phyloP scores from a whole-genome alignment of 768 basidiomycete genomes.

The Rhizopogon rudus region DNA sequence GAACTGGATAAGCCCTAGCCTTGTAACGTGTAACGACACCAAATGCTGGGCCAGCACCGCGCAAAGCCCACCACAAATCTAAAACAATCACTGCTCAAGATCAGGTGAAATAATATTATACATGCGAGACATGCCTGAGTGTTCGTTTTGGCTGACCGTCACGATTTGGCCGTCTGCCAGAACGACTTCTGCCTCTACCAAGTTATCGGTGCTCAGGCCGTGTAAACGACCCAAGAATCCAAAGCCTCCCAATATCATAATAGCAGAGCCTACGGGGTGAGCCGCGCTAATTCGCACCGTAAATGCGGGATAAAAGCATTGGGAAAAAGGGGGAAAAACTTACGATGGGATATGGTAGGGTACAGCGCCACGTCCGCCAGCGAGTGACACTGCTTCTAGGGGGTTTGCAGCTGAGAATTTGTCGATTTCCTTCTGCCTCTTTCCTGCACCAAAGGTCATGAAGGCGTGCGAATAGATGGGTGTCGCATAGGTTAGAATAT shows the following conservation, averaged over 20 bases:
- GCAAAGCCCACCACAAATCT: conserved; percentile 89
- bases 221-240: conserved; percentile 81
- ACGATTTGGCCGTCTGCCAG: conserved; percentile 87
- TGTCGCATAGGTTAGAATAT: conserved; percentile 44
- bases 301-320: conserved; percentile 2
- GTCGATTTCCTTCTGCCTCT: conserved; percentile 82
- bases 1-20: conserved; percentile 83
- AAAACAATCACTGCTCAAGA: conserved; percentile 2
- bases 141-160: conserved; percentile 64
- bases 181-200: conserved; percentile 91
- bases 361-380: conserved; percentile 47
- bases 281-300: conserved; percentile 48
- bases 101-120: not conserved
- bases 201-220: conserved; percentile 84
- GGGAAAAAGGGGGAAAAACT: conserved; percentile 21
- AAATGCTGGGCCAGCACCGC: conserved; percentile 78
- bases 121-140: conserved; percentile 49
- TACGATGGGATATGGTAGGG: conserved; percentile 82
- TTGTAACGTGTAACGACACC: conserved; percentile 90
- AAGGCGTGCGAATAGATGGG: conserved; percentile 70
- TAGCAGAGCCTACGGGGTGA: conserved; percentile 73
- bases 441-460: conserved; percentile 85
- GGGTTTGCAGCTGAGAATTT: conserved; percentile 65
- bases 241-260: conserved; percentile 85
- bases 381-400: conserved; percentile 51